Percentiles rank a stretch among this genome's conserved stretches.
These are phyloP conservation scores for Chrysoporthe austroafricana DNA, from an alignment of 2,329 filamentous ascomycete species.

Conservation along the genomic window DNA sequence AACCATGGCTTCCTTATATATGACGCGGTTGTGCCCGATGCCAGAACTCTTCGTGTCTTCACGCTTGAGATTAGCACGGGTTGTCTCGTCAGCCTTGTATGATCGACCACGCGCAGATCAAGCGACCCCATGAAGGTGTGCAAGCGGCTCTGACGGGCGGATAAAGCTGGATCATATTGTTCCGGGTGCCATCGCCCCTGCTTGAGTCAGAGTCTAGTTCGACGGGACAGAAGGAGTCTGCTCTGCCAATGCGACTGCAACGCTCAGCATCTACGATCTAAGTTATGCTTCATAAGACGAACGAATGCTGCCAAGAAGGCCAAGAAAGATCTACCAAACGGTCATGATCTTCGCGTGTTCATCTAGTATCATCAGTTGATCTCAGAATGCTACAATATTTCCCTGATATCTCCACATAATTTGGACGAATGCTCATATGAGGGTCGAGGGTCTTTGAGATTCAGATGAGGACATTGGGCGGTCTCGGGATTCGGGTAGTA, in stretches of 20 bases:
- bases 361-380: neutral
- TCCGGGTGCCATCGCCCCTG: neutral
- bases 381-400: neutral
- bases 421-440: constrained; percentile 14
- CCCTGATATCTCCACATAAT: neutral
- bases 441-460: neutral
- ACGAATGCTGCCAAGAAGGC: neutral
- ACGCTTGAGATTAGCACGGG: neutral
- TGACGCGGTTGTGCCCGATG: neutral
- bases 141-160: neutral
- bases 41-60: constrained; percentile 2
- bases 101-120: constrained; percentile 17
- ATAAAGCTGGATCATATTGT: neutral
- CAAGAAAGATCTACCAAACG: neutral
- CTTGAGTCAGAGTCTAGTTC: neutral
- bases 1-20: constrained; percentile 8
- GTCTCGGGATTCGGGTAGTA: constrained; percentile 1
- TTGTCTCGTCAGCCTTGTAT: constrained; percentile 18
- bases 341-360: neutral
- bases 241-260: neutral
- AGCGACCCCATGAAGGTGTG: neutral
- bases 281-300: neutral
- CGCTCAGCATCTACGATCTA: neutral
- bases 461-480: neutral
- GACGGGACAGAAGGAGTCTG: neutral